Base-by-base conservation (phyloP, 148 eudicot genomes). In the Amaranthus palmeri region DNA sequence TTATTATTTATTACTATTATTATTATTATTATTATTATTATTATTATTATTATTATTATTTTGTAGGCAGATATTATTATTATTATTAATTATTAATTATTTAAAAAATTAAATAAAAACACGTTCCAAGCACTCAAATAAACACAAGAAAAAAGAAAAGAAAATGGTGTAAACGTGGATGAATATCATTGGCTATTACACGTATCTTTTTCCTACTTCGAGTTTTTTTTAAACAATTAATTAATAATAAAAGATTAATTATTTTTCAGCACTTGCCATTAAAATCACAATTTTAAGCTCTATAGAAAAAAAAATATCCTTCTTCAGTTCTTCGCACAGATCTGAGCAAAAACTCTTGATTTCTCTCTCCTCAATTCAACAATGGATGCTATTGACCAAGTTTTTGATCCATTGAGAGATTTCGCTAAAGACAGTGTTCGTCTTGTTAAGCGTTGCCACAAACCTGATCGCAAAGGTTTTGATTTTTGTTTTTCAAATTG, bases 391-490 rank as follows among this genome's bases (percentile, higher is more conserved):
- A 61, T 88, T 0, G 89, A 88, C 64, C 58, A 78, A 6, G 87
- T 86, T 18, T 73, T 88, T 76, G 89, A 88, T 77, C 92, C 92
- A 8, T 68, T 88, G 68, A 86, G 92, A 72, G 85, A 84, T 56
- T 88, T 88, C 82, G 76, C 89, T 25, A 88, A 81, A 83, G 89
- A 85, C 85, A 88, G 92, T 74, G 72, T 79, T 73, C 89, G 92
- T 41, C 89, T 88, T 18, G 89, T 88, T 68, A 88, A 86, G 68
- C 79, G 87, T 6, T 88, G 92, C 82, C 92, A 88, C 81, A 87
- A 84, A 25, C 88, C 88, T 53, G 90, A 85, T 77, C 81, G 81
- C 59, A 86, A 86, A 84, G 90, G 90, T 82, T 42, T 0, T 13
- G 54, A 49, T 3, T 53, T 41, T 36, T 18, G 3, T 15, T 3